Evolutionary conservation across 2,329 filamentous ascomycete genomes (phyloP).

Genomic region (Grosmannia huntii): DNA sequence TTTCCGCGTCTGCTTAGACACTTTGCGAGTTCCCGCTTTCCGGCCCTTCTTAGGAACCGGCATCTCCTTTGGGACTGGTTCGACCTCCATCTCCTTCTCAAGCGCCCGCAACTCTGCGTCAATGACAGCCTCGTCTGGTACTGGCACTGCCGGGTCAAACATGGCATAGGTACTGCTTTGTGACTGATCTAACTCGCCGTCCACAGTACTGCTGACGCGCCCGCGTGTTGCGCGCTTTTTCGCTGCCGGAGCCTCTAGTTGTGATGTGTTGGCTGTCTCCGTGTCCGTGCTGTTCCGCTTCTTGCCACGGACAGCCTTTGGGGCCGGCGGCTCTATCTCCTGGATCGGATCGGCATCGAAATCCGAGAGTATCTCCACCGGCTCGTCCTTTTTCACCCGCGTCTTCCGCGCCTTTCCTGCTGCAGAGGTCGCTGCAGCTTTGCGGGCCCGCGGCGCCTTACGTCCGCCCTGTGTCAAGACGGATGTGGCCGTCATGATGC

Average conservation of each 20-base stretch:
- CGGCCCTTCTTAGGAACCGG: slow-evolving; percentile 41
- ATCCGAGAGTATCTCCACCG: slow-evolving; percentile 32
- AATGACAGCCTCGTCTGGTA: slow-evolving; percentile 33
- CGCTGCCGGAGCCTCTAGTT: slow-evolving; percentile 37
- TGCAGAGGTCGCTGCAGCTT: slow-evolving; percentile 29
- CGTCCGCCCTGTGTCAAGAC: slow-evolving; percentile 42
- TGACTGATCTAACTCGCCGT: slow-evolving; percentile 29
- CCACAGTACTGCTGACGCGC: slow-evolving; percentile 27
- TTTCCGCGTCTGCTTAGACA: slow-evolving; percentile 39
- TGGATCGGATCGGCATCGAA: slow-evolving; percentile 14
- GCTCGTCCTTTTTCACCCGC: slow-evolving; percentile 40
- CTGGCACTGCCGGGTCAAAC: slow-evolving; percentile 35
- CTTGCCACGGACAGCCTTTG: slow-evolving; percentile 26
- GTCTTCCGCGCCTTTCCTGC: slow-evolving; percentile 30
- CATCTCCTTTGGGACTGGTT: slow-evolving; percentile 20
- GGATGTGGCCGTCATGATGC: slow-evolving; percentile 45
- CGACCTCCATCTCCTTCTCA: slow-evolving; percentile 33
- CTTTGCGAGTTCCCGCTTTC: slow-evolving; percentile 37
- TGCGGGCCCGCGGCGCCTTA: slow-evolving; percentile 40
- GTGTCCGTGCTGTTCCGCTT: slow-evolving; percentile 52
- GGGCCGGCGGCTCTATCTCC: not conserved
- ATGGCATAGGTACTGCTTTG: slow-evolving; percentile 28
- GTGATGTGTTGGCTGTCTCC: slow-evolving; percentile 30
- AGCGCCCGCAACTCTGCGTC: slow-evolving; percentile 38
- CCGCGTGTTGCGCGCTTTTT: slow-evolving; percentile 43